Base-by-base conservation (phyloP, 2,329 filamentous ascomycete genomes). In the Fusarium circinatum region DNA sequence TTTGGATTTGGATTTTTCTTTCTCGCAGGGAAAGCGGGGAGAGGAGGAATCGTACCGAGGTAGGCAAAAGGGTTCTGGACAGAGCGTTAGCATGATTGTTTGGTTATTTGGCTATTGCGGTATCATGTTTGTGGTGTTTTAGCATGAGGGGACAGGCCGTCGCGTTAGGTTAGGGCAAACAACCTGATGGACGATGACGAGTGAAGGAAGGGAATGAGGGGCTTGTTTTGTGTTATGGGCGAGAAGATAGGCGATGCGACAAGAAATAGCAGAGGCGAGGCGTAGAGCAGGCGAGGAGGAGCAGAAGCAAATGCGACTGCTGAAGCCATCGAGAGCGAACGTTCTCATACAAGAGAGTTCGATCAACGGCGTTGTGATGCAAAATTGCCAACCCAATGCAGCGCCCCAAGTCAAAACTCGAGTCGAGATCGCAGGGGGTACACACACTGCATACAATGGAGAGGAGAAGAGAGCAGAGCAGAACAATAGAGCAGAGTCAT, bases 61-160 rank as follows among this genome's bases (percentile, higher is more conserved):
- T 97, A 92, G 90, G 96, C 96, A 90, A 94, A 98, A 83, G 94
- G 92, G 90, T 99, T 99, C 96, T 98, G 78, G 32, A 14, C n/a
- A 42, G n/a, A 28, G 42, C 57, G 68, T 78, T 76, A 78, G 76
- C 65, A 69, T 69, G 62, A 24, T 48, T 57, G 54, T 60, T 39
- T 47, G 34, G 20, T 39, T 49, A 44, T 41, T 34, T 51, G 45
- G 34, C 38, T 32, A 39, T 66, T 39, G 41, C 32, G 30, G 15
- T 34, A 42, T 62, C 39, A 15, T 62, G 28, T 65, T 69, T 63
- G 56, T 58, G 57, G 48, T 47, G 52, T 57, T 41, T 41, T 55
- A 58, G 47, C 36, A 42, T 45, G 44, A 55, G 30, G 56, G 34
- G 34, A 22, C 54, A 61, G 34, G 58, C 49, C 49, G 62, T 68